Evolutionary conservation across 2,329 filamentous ascomycete species (phyloP), one percentile per base, ranked within the genome.

Genomic region (Talaromyces funiculosus): DNA sequence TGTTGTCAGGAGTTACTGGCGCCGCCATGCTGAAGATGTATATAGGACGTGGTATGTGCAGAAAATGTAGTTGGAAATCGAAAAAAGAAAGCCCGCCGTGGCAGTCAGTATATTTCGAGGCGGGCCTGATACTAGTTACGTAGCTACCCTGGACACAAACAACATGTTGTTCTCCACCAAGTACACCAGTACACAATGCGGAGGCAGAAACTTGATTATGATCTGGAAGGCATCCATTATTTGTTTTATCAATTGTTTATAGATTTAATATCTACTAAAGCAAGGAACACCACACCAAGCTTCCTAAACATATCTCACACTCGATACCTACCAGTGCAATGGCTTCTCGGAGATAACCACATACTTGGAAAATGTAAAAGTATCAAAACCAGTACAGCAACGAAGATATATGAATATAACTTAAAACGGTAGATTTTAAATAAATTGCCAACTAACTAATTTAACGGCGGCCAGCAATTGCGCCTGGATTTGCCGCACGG

Each of bases 1-100:
- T 61, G 35, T 72, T 73, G 35, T 81, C 75, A 26, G 73, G 29
- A 3, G 72, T 57, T 35, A 67, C 61, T 20, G 69, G 65, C 9
- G 69, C 69, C 20, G 73, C 65, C 73, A 75, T 75, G 62, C 16
- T 29, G 12, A 14, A 14, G 18, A 35, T 38, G 31, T 37, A 3
- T 35, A 6, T 35, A 12, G 35, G 20, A 16, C 4, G 22, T 33
- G 22, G 2, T 9, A 54, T 54, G 33, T 54, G 35, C 35, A 51
- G n/a, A n/a, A 22, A 22, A 24, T 54, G 51, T 24, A 14, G 1
- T 20, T 54, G 31, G 18, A 12, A 8, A 40, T 6, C 4, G 20
- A 31, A 51, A 33, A 51, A 33, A 33, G 8, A 51, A 31, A 20
- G 26, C 24, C 12, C 9, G 29, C 18, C 14, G 29, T 35, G 47